Conservation (phyloP, 2,329 filamentous ascomycete species). For the Aureobasidium musti region DNA sequence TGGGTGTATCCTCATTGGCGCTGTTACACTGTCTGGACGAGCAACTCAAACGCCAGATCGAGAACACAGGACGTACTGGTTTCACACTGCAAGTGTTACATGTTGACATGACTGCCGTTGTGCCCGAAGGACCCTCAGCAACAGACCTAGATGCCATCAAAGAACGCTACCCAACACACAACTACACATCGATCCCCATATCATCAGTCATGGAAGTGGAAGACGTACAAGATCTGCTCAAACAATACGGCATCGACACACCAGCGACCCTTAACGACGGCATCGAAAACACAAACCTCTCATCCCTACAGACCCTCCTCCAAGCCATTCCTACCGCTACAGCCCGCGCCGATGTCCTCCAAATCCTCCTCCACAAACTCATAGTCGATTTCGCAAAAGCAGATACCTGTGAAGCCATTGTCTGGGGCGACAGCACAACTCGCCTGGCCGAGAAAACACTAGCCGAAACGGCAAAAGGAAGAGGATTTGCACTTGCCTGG, state of each 20-base stretch:
- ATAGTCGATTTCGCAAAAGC: slow-evolving; percentile 65
- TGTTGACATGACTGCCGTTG: slow-evolving; percentile 45
- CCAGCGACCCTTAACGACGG: not conserved
- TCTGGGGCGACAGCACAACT: slow-evolving; percentile 86
- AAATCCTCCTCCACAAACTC: slow-evolving; percentile 70
- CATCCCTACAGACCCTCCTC: slow-evolving; percentile 56
- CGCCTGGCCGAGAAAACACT: slow-evolving; percentile 83
- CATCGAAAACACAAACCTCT: slow-evolving; percentile 18
- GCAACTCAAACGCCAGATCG: slow-evolving; percentile 66
- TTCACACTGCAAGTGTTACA: slow-evolving; percentile 65
- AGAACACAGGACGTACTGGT: slow-evolving; percentile 63
- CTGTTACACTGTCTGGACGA: slow-evolving; percentile 74
- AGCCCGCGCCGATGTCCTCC: slow-evolving; percentile 71
- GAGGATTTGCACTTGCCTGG: slow-evolving; percentile 81
- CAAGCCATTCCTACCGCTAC: slow-evolving; percentile 69
- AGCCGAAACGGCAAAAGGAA: slow-evolving; percentile 84
- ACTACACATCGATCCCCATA: slow-evolving; percentile 65
- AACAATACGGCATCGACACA: slow-evolving; percentile 14
- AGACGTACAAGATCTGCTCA: slow-evolving; percentile 25
- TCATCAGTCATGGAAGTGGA: slow-evolving; percentile 53
- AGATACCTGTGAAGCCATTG: slow-evolving; percentile 65
- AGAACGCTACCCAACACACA: slow-evolving; percentile 64
- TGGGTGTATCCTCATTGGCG: slow-evolving; percentile 76
- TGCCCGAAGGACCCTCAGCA: slow-evolving; percentile 51
- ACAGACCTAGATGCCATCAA: slow-evolving; percentile 43